Conservation (phyloP, 345 rosid genomes). For the Arabis alpina region DNA sequence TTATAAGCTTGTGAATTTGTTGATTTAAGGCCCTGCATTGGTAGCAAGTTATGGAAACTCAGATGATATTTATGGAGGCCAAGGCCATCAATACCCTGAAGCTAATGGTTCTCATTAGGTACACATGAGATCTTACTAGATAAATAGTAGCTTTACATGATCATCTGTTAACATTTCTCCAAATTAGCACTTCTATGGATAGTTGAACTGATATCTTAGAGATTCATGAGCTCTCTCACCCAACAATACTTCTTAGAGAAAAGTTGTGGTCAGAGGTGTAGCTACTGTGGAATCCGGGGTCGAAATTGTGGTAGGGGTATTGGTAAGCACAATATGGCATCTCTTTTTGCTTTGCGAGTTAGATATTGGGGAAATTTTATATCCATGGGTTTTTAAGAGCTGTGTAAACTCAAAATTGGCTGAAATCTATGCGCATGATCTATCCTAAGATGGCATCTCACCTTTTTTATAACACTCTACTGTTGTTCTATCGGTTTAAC, state of each 20-base stretch:
- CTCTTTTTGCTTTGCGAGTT: too few species aligned
- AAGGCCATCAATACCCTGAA: conserved; percentile 41
- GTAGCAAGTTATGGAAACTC: conserved; percentile 53
- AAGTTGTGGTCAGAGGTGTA: conserved; percentile 17
- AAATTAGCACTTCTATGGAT: too few species aligned
- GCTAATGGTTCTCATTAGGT: conserved; percentile 60
- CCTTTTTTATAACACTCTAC: not conserved
- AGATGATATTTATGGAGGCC: conserved; percentile 47
- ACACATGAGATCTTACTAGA: conserved; percentile 16
- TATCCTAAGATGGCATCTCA: not conserved
- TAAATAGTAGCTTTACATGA: not conserved
- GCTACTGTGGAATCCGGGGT: not conserved
- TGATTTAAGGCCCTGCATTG: conserved; percentile 48
- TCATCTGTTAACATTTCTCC: not conserved
- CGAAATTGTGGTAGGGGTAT: not conserved
- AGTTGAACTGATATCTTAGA: not conserved
- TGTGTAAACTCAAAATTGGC: too few species aligned
- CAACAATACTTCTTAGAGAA: conserved; percentile 1
- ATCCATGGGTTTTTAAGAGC: too few species aligned
- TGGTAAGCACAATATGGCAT: not conserved
- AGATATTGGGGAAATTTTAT: too few species aligned
- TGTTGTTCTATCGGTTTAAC: not conserved
- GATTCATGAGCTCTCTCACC: not conserved
- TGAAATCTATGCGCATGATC: too few species aligned
- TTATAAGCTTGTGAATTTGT: conserved; percentile 16